Evolutionary conservation across 768 basidiomycete genomes (phyloP), one percentile per base, ranked within the genome.

Genomic region (Mycena capillaripes): DNA sequence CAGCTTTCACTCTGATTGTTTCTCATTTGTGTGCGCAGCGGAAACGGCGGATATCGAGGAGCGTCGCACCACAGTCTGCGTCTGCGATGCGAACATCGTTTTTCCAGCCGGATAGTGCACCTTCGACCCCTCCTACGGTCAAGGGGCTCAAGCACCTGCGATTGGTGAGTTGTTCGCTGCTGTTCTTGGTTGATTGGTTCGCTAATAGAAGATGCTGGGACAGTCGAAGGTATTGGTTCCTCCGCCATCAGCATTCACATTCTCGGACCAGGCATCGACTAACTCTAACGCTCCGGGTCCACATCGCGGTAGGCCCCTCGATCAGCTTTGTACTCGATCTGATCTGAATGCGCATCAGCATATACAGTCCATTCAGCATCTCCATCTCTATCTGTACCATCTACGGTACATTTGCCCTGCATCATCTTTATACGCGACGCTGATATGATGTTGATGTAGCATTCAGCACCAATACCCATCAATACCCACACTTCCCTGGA

Each of bases 91-190:
- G 61, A 23, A 8, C 66, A 4, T 52, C 71, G 2, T 68, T 72
- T 46, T 73, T 61, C 50, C 42, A 66, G 55, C 48, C 72, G 19
- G 79, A 82, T 9, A 76, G 78, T 40, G 34, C 77, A 52, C 42
- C 70, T n/a, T 30, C 66, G 23, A 11, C 67, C 8, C 58, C 68
- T 5, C 27, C 60, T 14, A 75, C 70, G 21, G 79, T 80, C 23
- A 79, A 78, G 50, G 82, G 84, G 40, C 74, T 89, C 72, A 88
- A 81, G 76, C 86, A 85, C n/a, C 82, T 90, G 58, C 82, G 83
- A 75, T 81, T 90, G 32, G 89, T 89, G 71, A 78, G 87, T 74
- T 60, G 11, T n/a, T 16, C 38, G 10, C 29, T 19, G 25, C 25
- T 2, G 11, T 17, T 50, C 30, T 66, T 55, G n/a, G 12, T 25